Evolutionary conservation across 139 green algal genomes (phyloP), one percentile per base, ranked within the genome.

Genomic region (Monoraphidium neglectum): DNA sequence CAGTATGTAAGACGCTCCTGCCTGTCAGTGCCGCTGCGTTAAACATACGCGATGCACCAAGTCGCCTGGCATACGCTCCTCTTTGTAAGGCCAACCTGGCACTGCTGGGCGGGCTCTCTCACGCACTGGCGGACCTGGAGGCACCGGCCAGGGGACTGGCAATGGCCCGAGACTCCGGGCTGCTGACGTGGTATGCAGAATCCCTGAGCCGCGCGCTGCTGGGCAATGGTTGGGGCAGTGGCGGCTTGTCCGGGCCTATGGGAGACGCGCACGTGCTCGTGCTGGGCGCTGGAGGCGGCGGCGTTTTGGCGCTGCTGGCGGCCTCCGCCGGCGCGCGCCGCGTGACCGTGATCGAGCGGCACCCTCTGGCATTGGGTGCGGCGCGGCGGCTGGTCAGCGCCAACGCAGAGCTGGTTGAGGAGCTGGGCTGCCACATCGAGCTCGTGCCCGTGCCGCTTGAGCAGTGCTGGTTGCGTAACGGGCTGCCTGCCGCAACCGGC

Each of bases 281-380:
- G 49, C 24, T 79, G 37, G 43, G 61, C 1, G 49, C 66, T 33
- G 73, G 73, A 1, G 35, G 49, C 18, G 73, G 73, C 1, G 73
- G 62, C 2, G 2, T 79, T n/a, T 36, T 79, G 35, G 73, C 21
- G 6, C 37, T 79, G 47, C 23, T 56, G 33, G 73, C 73, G 36
- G 73, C 63, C 56, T 47, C 63, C 47, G 73, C 73, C 37, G 73
- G 63, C 26, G 70, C 70, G 16, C 38, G 28, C 16, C n/a, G 30
- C 23, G 71, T 77, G 37, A 28, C 57, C 10, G 71, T 77, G 26
- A 35, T 77, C 12, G 71, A 77, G 71, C 53, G 65, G 26, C 28
- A 38, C 16, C 35, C 56, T 24, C 68, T 43, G 38, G 71, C 57
- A 26, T 70, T n/a, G 38, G 18, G 71, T 15, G 71, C 71, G 13